A percentile compares a stretch with the other conserved stretches of the same genome.
Evolutionary conservation across 495 filamentous ascomycete species (phyloP).

Genomic region (Ramalina peruviana): DNA sequence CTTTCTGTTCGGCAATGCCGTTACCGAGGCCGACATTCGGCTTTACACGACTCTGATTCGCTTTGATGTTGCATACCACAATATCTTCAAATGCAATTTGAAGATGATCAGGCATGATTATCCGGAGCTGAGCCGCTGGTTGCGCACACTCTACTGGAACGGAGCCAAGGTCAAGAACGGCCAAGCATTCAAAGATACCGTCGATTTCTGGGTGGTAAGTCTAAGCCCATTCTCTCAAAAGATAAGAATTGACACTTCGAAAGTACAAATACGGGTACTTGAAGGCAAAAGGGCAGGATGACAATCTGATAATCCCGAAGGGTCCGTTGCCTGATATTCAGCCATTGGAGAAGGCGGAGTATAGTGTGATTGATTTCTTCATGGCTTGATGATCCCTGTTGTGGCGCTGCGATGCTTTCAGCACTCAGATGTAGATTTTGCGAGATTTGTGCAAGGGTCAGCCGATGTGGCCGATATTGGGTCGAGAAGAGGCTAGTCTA

Average conservation of each 20-base stretch:
- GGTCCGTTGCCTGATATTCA: slow-evolving; percentile 48
- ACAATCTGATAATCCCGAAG: slow-evolving; percentile 35
- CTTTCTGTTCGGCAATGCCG: slow-evolving; percentile 46
- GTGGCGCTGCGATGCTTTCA: too few species aligned
- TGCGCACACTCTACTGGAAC: slow-evolving; percentile 59
- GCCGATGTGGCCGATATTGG: too few species aligned
- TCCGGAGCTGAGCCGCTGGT: slow-evolving; percentile 53
- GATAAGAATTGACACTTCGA: slow-evolving; percentile 26
- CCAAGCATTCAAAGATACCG: slow-evolving; percentile 52
- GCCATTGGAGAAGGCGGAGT: slow-evolving; percentile 12
- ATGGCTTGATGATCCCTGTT: too few species aligned
- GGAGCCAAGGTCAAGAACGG: slow-evolving; percentile 33
- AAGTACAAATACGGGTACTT: slow-evolving; percentile 21
- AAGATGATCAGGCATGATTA: slow-evolving; percentile 59
- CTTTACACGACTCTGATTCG: slow-evolving; percentile 51
- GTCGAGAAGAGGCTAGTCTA: background rate
- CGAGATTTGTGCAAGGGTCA: too few species aligned
- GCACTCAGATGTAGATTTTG: too few species aligned
- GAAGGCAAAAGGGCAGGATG: slow-evolving; percentile 1
- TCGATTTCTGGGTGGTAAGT: slow-evolving; percentile 46
- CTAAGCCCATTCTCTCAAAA: background rate
- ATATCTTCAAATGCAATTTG: slow-evolving; percentile 58
- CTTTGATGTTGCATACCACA: slow-evolving; percentile 55
- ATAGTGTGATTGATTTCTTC: background rate
- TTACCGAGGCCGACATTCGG: slow-evolving; percentile 57